Evolutionary conservation across 2,329 filamentous ascomycete genomes (phyloP).

Genomic region (Westerdykella sp.): DNA sequence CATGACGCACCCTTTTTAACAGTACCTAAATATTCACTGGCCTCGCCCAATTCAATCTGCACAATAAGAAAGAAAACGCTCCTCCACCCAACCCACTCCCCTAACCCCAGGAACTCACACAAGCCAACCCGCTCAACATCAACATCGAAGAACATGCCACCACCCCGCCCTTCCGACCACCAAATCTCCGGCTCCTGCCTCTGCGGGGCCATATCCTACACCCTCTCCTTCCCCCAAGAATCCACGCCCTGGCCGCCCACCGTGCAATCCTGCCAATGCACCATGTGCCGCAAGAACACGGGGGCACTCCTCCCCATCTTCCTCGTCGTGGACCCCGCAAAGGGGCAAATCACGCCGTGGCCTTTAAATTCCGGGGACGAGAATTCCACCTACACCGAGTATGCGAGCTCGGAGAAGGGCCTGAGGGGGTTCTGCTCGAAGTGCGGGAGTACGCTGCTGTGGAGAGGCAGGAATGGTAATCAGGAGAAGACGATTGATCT

Average conservation of each 20-base stretch:
- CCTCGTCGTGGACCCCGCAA: neutral
- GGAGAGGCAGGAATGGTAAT: neutral
- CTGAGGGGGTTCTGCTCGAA: neutral
- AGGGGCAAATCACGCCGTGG: neutral
- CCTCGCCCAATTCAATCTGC: no score
- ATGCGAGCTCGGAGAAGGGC: neutral
- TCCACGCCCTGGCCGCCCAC: neutral
- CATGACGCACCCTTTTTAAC: no score
- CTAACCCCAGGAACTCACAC: no score
- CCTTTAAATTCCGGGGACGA: neutral
- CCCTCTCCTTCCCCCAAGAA: slow-evolving; percentile 1
- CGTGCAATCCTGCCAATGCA: slow-evolving; percentile 1
- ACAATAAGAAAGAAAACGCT: no score
- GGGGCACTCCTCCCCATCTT: neutral
- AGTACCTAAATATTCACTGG: no score
- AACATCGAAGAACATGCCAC: no score
- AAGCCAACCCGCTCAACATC: no score
- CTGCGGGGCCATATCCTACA: slow-evolving; percentile 2
- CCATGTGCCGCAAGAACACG: slow-evolving; percentile 1
- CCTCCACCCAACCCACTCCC: no score
- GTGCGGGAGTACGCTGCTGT: neutral
- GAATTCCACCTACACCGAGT: neutral
- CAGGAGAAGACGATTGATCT: neutral
- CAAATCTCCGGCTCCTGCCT: slow-evolving; percentile 3
- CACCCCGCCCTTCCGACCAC: neutral